A percentile compares a stretch with the other conserved stretches of the same genome.
phyloP scores from a whole-genome alignment of 305 asterid species.

The Fraxinus greggii region DNA sequence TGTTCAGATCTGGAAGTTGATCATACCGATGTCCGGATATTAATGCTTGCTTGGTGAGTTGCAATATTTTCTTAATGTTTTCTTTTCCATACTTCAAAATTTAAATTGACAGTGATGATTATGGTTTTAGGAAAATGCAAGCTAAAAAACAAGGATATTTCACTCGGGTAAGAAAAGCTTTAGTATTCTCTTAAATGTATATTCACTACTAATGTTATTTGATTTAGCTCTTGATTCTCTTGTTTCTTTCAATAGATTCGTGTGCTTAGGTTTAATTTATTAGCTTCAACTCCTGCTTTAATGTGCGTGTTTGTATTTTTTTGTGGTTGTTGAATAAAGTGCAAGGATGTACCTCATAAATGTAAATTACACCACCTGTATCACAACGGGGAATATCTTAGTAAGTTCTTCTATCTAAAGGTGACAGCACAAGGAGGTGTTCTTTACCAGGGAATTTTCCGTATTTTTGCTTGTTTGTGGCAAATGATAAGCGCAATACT shows the following conservation, averaged over 20 bases:
- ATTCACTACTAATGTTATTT: neutral
- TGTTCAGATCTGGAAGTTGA: conserved; percentile 92
- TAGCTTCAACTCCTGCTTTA: neutral
- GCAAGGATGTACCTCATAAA: neutral
- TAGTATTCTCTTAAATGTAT: neutral
- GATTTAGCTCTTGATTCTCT: neutral
- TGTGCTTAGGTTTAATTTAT: neutral
- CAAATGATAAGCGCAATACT: neutral
- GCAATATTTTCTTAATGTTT: neutral
- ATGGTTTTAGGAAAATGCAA: conserved; percentile 76
- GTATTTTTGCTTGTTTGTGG: neutral
- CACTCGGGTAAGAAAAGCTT: conserved; percentile 53
- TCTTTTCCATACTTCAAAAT: conserved; percentile 22
- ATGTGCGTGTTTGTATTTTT: neutral
- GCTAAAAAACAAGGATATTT: conserved; percentile 90
- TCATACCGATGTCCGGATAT: conserved; percentile 80
- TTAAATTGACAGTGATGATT: conserved; percentile 19
- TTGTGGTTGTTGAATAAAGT: neutral
- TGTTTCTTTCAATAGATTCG: neutral
- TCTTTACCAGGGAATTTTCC: neutral
- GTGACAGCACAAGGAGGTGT: neutral
- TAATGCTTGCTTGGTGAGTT: conserved; percentile 93
- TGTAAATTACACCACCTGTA: neutral
- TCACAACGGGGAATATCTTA: neutral
- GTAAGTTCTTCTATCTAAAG: neutral